phyloP scores from a whole-genome alignment of 805 yeast genomes.

The Ogataea pilisensis region DNA sequence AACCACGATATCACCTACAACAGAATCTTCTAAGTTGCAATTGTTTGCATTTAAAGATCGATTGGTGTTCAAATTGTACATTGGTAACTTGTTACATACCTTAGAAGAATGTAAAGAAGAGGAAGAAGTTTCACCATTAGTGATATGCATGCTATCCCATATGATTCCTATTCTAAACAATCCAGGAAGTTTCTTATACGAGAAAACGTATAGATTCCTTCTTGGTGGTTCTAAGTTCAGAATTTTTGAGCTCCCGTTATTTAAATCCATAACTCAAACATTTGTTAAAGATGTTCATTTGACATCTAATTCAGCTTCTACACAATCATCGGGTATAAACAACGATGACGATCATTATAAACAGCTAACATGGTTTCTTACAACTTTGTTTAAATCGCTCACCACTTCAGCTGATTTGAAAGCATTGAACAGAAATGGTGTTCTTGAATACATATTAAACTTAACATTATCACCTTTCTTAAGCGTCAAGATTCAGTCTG shows the following conservation, averaged over 20 bases:
- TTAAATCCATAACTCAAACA: conserved; percentile 33
- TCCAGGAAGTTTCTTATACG: conserved; percentile 75
- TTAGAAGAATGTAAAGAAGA: conserved; percentile 19
- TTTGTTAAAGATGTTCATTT: conserved; percentile 24
- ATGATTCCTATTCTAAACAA: conserved; percentile 54
- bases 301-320: conserved; percentile 9
- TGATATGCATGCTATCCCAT: conserved; percentile 53
- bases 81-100: conserved; percentile 44
- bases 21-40: conserved; percentile 1
- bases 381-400: conserved; percentile 43
- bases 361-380: conserved; percentile 65
- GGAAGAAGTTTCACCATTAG: conserved; percentile 38
- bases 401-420: conserved; percentile 48
- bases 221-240: conserved; percentile 48
- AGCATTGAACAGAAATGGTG: conserved; percentile 46
- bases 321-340: conserved; percentile 7
- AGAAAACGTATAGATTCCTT: conserved; percentile 63
- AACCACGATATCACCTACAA: too few species aligned
- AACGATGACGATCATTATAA: conserved; percentile 49
- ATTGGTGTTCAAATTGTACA: conserved; percentile 47
- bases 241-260: conserved; percentile 43
- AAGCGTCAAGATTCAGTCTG: conserved; percentile 35
- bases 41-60: conserved; percentile 47
- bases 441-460: conserved; percentile 66
- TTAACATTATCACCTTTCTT: conserved; percentile 49